Evolutionary conservation across 805 yeast genomes (phyloP).

Genomic region (Yamadazyma scolyti): DNA sequence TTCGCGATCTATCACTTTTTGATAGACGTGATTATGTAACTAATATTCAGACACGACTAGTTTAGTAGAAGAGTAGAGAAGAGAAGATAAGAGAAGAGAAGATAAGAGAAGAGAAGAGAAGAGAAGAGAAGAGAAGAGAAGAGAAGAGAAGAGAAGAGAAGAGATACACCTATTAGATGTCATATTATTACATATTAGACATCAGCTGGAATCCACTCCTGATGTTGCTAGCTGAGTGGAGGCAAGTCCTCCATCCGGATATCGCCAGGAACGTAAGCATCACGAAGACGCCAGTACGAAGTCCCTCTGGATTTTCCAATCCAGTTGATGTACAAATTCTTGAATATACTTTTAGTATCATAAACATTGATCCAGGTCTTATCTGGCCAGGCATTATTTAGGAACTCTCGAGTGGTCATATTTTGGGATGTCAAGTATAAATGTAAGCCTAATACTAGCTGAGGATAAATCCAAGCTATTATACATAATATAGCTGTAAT

Average conservation of each 20-base stretch:
- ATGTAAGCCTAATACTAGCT: conserved; percentile 51
- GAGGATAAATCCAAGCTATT: conserved; percentile 52
- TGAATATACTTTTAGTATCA: conserved; percentile 17
- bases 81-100: no score
- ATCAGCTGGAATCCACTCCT: no score
- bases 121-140: no score
- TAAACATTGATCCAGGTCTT: conserved; percentile 27
- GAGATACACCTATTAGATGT: no score
- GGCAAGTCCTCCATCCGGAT: conserved; percentile 20
- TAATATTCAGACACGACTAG: no score
- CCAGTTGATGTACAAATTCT: conserved; percentile 36
- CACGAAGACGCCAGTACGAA: conserved; percentile 16
- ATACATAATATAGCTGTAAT: conserved; percentile 50
- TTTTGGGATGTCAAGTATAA: conserved; percentile 50
- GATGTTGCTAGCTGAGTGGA: conserved; percentile 9
- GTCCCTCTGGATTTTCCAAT: conserved; percentile 27
- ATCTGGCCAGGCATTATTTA: conserved; percentile 41
- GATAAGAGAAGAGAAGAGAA: no score
- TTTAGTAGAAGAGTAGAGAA: no score
- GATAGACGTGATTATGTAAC: no score
- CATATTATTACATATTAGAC: no score
- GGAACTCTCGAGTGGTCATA: conserved; percentile 70
- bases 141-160: no score
- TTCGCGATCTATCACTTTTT: no score
- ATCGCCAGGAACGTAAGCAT: conserved; percentile 19